A percentile compares a stretch with the other conserved stretches of the same genome.
phyloP scores from a whole-genome alignment of 108 stramenopile species.

The Fistulifera solaris region DNA sequence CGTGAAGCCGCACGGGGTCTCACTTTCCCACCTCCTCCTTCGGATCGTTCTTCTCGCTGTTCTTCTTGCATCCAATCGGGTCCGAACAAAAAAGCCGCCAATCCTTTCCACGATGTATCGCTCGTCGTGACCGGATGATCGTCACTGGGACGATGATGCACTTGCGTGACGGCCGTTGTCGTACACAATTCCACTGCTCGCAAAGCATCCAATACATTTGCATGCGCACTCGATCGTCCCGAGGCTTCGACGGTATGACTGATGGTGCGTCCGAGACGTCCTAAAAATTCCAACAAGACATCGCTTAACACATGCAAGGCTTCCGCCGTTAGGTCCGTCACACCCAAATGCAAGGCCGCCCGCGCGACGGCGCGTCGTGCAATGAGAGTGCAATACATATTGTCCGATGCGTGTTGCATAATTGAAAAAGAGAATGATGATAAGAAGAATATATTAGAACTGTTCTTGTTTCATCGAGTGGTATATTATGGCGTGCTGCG shows the following conservation, averaged over 20 bases:
- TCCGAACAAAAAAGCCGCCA: constrained; percentile 75
- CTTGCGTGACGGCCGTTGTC: constrained; percentile 35
- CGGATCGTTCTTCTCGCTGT: too few relatives aligned
- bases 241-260: constrained; percentile 58
- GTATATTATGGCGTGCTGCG: too few relatives aligned
- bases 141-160: too few relatives aligned
- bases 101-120: constrained; percentile 49
- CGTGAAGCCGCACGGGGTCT: constrained; percentile 13
- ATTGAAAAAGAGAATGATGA: constrained; percentile 7
- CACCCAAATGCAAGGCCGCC: constrained; percentile 75
- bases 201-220: constrained; percentile 69
- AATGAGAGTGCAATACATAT: constrained; percentile 42
- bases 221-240: constrained; percentile 64
- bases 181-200: constrained; percentile 57
- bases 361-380: constrained; percentile 65
- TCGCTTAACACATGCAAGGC: constrained; percentile 59
- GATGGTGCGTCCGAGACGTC: constrained; percentile 45
- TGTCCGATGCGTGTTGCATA: constrained; percentile 23
- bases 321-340: constrained; percentile 55
- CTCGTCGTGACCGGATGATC: not conserved
- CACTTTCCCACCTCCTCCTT: constrained; percentile 25
- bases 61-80: too few relatives aligned
- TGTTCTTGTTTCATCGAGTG: too few relatives aligned
- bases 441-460: too few relatives aligned
- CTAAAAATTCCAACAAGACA: constrained; percentile 52